These are phyloP conservation scores for Diaporthe amygdali DNA, from an alignment of 2,329 filamentous ascomycete species.

Conservation along the genomic window DNA sequence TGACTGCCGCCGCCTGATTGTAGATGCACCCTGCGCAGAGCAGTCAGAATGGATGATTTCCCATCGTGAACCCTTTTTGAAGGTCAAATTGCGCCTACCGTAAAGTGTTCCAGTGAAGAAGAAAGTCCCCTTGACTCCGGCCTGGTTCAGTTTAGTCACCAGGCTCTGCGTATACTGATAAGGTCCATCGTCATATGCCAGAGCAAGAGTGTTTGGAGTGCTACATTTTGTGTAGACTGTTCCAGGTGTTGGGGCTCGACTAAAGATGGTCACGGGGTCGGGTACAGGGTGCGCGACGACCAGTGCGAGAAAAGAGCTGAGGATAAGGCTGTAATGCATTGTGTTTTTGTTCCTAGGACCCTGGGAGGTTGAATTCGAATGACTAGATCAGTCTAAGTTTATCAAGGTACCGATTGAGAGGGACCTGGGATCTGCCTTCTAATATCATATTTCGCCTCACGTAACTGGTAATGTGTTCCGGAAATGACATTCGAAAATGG, in stretches of 20 bases:
- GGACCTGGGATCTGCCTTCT: neutral
- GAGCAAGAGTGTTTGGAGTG: constrained; percentile 49
- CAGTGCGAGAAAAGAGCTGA: constrained; percentile 1
- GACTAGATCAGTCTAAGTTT: neutral
- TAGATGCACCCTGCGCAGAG: constrained; percentile 46
- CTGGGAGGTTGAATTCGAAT: neutral
- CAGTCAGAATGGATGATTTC: neutral
- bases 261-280: constrained; percentile 45
- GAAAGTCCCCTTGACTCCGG: constrained; percentile 57
- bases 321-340: neutral
- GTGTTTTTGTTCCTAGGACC: neutral
- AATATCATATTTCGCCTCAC: neutral
- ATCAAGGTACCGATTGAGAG: too few species aligned
- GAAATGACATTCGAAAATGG: neutral
- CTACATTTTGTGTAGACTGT: constrained; percentile 51
- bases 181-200: constrained; percentile 61
- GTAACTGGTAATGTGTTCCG: neutral
- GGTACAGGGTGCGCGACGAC: neutral
- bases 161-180: constrained; percentile 53
- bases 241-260: constrained; percentile 45
- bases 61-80: constrained; percentile 22
- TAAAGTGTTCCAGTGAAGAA: constrained; percentile 58
- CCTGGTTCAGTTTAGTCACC: constrained; percentile 54
- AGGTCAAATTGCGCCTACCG: constrained; percentile 31
- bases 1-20: constrained; percentile 56